phyloP scores from a whole-genome alignment of 768 basidiomycete species.

The Kwoniella newhampshirensis region DNA sequence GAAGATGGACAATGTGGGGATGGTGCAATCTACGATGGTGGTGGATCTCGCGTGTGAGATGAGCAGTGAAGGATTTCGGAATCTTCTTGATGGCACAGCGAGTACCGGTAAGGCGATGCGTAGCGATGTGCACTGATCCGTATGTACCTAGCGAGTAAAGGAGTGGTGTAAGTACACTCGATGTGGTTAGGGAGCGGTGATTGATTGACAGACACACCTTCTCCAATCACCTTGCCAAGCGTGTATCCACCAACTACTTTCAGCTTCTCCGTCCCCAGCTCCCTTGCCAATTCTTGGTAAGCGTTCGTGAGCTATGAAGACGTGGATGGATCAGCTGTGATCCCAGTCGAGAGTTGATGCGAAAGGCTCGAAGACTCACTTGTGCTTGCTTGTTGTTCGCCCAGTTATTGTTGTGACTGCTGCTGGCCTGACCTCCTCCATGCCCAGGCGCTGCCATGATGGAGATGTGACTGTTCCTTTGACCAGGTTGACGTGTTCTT shows the following conservation, averaged over 20 bases:
- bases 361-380: constrained; percentile 5
- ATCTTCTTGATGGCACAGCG: constrained; percentile 98
- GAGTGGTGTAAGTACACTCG: background rate
- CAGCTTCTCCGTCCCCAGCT: constrained; percentile 84
- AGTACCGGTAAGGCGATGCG: constrained; percentile 84
- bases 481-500: no score
- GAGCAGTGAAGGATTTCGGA: constrained; percentile 81
- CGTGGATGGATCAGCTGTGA: background rate
- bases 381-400: constrained; percentile 33
- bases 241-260: constrained; percentile 94
- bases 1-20: constrained; percentile 90
- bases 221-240: constrained; percentile 87
- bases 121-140: constrained; percentile 91
- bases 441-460: constrained; percentile 23
- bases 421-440: constrained; percentile 18
- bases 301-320: constrained; percentile 77
- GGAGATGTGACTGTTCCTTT: background rate
- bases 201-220: constrained; percentile 62
- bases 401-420: constrained; percentile 6
- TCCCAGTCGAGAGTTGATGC: background rate
- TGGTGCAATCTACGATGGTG: constrained; percentile 97
- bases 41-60: constrained; percentile 94
- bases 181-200: background rate
- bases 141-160: constrained; percentile 69
- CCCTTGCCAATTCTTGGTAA: constrained; percentile 95